Percentiles rank a stretch among this genome's conserved stretches.
Evolutionary conservation across 2,329 filamentous ascomycete species (phyloP).

Genomic region (Tolypocladium guangdongense): DNA sequence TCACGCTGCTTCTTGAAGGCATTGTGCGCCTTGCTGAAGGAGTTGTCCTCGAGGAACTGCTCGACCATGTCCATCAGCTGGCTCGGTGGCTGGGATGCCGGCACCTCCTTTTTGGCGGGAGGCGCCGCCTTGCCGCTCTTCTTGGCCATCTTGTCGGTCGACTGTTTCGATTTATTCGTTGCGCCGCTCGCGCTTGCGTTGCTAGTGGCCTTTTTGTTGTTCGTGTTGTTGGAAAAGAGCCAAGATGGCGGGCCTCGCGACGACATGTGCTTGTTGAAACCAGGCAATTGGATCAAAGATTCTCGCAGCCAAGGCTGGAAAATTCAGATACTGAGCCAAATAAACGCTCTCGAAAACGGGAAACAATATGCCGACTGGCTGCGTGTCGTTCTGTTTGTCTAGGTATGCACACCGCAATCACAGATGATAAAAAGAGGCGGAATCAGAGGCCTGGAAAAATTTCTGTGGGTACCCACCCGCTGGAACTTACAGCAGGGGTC

Average conservation of each 20-base stretch:
- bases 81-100: constrained; percentile 32
- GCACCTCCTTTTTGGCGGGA: constrained; percentile 8
- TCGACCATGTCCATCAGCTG: constrained; percentile 58
- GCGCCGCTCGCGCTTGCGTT: background rate
- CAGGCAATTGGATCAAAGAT: background rate
- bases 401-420: background rate
- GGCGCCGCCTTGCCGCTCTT: constrained; percentile 15
- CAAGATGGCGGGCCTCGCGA: constrained; percentile 24
- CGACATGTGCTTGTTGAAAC: constrained; percentile 18
- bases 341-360: background rate
- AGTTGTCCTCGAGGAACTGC: constrained; percentile 53
- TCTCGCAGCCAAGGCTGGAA: background rate
- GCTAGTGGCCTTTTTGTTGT: constrained; percentile 1
- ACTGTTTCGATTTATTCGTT: constrained; percentile 3
- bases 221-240: constrained; percentile 32
- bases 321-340: background rate
- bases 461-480: constrained; percentile 3
- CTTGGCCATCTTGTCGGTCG: constrained; percentile 22
- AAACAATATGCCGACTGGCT: background rate
- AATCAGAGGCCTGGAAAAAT: constrained; percentile 1
- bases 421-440: background rate
- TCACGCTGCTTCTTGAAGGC: constrained; percentile 53
- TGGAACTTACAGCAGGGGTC: background rate
- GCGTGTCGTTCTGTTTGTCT: background rate
- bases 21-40: constrained; percentile 49